Conservation (phyloP, 2,329 filamentous ascomycete species). For the Dactylellina drechsleri region DNA sequence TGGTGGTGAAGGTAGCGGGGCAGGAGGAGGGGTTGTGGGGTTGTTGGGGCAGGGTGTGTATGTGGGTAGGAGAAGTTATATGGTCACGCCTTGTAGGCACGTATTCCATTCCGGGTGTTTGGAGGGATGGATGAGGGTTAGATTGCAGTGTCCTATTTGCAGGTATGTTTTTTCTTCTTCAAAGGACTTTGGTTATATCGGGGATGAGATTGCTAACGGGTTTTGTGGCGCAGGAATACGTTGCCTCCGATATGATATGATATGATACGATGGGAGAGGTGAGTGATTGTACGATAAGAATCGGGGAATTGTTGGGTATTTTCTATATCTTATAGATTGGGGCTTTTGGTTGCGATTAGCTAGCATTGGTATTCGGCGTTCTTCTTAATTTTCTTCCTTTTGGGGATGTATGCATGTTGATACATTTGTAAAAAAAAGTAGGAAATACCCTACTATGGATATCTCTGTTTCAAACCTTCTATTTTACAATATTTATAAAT, state of each 20-base stretch:
- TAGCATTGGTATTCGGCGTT: too few relatives aligned
- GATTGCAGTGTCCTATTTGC: slow-evolving; percentile 94
- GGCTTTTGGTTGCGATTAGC: too few relatives aligned
- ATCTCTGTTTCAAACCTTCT: background rate
- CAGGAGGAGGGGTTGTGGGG: slow-evolving; percentile 69
- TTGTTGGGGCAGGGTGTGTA: slow-evolving; percentile 63
- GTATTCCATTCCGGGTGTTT: slow-evolving; percentile 93
- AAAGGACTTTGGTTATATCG: background rate
- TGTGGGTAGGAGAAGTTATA: slow-evolving; percentile 82
- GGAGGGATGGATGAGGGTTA: slow-evolving; percentile 94
- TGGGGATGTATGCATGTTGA: background rate
- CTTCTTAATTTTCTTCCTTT: background rate
- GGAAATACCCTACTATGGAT: background rate
- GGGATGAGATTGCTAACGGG: slow-evolving; percentile 12
- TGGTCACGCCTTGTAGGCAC: slow-evolving; percentile 96
- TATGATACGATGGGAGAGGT: background rate
- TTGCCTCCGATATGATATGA: slow-evolving; percentile 57
- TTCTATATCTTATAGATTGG: too few relatives aligned
- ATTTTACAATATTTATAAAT: too few relatives aligned
- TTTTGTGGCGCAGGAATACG: slow-evolving; percentile 53
- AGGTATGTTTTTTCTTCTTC: slow-evolving; percentile 62
- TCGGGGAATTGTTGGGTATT: too few relatives aligned
- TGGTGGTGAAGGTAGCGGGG: slow-evolving; percentile 55
- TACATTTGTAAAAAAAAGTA: background rate
- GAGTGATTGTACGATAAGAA: background rate